Base-by-base conservation (phyloP, 768 basidiomycete species). In the Boletus reticulatus region DNA sequence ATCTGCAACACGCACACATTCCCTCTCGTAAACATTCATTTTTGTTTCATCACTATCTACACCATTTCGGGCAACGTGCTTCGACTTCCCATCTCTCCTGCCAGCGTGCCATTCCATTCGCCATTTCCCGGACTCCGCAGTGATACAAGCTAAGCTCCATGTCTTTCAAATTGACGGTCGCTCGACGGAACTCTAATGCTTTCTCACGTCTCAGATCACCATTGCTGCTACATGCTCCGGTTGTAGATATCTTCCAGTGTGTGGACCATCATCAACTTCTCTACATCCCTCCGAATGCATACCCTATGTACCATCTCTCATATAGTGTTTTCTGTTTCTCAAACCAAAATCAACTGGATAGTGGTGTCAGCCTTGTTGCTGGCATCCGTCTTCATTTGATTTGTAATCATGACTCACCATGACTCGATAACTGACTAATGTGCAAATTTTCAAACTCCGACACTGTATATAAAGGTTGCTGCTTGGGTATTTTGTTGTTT, bases 121-220 rank as follows among this genome's bases (percentile, higher is more conserved):
- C 48, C 22, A 51, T 43, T 37, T 60, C 34, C 51, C 48, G 53
- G 47, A 39, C 27, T 48, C 39, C 59, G 22, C 52, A 53, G 27
- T 32, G 24, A 57, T 22, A 12, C 46, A 36, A 45, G 12, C 17
- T 39, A 50, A 55, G 43, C 57, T 65, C 57, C 36, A 50, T 16
- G 7, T 34, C 64, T 67, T 65, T 66, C 66, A 66, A 66, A 66
- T 66, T 65, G 47, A 31, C 43, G 19, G 53, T 56, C 31, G 52
- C 42, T 43, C 50, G 41, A 56, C 52, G n/a, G 41, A 66, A 65
- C 66, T 34, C 20, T 67, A 55, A 37, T 59, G 39, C 4, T 52
- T 46, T 65, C 56, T 37, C 65, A 56, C 56, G 36, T 54, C 34
- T 31, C 45, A 54, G 27, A 34, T 45, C 48, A 7, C 43, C 48